These are phyloP conservation scores for Botrytis byssoidea DNA, from an alignment of 2,329 filamentous ascomycete genomes.

Conservation along the genomic window DNA sequence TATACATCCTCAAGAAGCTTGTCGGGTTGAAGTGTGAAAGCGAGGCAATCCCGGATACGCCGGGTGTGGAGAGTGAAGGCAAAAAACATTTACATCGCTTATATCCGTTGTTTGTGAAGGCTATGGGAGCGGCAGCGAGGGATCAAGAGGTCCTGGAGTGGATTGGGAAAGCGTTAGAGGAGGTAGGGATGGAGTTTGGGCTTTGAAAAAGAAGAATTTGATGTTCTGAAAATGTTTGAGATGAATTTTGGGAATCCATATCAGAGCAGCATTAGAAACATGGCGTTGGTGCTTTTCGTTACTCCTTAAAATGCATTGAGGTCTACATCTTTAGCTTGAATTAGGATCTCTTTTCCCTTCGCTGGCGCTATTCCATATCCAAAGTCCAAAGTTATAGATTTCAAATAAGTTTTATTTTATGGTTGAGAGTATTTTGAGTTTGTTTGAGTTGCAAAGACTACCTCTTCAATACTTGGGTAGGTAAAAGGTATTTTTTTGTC, in stretches of 20 bases:
- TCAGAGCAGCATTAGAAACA: neutral
- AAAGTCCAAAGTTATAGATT: neutral
- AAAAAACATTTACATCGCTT: constrained; percentile 77
- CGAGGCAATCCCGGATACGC: constrained; percentile 61
- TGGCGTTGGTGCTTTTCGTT: constrained; percentile 1
- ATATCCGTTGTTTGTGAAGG: constrained; percentile 73
- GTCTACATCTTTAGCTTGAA: neutral
- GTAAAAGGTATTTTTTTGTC: constrained; percentile 8
- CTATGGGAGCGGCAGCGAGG: constrained; percentile 58
- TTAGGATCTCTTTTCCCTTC: neutral
- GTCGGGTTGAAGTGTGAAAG: constrained; percentile 67
- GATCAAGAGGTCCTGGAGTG: constrained; percentile 60
- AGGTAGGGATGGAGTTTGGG: constrained; percentile 57
- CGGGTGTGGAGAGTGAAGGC: constrained; percentile 53
- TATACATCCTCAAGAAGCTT: constrained; percentile 67
- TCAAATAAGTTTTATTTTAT: neutral
- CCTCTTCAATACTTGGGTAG: constrained; percentile 7
- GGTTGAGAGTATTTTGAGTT: neutral
- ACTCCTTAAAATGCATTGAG: neutral
- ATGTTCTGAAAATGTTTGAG: constrained; percentile 12
- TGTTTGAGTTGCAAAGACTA: constrained; percentile 10
- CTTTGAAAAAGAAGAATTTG: constrained; percentile 26
- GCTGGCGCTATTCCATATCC: neutral
- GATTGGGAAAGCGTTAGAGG: constrained; percentile 59
- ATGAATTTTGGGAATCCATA: neutral